Evolutionary conservation across 306 rosid genomes (phyloP), one percentile per base, ranked within the genome.

Genomic region (Lupinus albus): DNA sequence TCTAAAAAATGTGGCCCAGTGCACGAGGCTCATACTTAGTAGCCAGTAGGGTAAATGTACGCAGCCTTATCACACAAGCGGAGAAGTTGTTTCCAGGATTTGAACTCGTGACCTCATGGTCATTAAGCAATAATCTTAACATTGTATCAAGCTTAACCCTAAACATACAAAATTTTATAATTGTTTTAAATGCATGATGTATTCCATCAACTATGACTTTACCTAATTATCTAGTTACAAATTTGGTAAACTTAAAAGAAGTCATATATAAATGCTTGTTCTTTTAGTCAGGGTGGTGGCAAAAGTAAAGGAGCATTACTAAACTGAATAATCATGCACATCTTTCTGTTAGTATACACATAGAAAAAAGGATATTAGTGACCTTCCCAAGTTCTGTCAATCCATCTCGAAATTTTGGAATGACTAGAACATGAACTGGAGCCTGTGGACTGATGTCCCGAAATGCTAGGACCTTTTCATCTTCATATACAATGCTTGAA

Each of bases 401-500:
- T 49, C 95, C 98, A 83, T 85, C 98, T 75, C 95, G 85, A 61
- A 79, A 17, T 82, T 92, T 92, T 64, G 98, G 96, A 83, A 92
- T 85, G 66, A 92, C 79, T 49, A 89, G 67, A 64, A 92, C 83
- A 83, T 89, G 98, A 81, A 92, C 96, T 2, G 95, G 96, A 79
- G 98, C 95, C 76, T 89, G 84, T 10, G 95, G 98, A 72, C 64
- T 84, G 38, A 89, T 75, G 71, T 92, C 98, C 14, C 96, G 84
- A 72, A 89, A 89, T 55, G 96, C 98, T 10, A 88, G 78, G 76
- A 91, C 92, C 67, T 81, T 82, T 17, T 82, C 91, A 71, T 91
- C 95, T 82, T 84, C 95, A 18, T 83, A 86, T 20, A 88, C 95
- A 72, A 86, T 73, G 78, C 67, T 83, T 12, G 93, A 84, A 79